Conservation (phyloP, 305 asterid genomes). For the Fraxinus platypoda region DNA sequence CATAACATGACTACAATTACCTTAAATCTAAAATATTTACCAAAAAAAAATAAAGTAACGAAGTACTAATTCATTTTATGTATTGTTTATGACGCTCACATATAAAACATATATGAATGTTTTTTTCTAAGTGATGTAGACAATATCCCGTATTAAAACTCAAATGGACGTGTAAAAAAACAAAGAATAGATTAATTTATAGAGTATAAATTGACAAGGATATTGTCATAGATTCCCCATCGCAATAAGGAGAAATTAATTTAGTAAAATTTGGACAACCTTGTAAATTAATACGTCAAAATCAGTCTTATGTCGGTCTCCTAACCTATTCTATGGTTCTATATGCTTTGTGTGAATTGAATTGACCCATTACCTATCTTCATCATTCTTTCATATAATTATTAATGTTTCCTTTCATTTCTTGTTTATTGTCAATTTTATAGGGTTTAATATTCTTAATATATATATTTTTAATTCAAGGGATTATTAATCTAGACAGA, state of each 20-base stretch:
- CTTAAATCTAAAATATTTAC: too few relatives aligned
- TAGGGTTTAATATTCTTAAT: not conserved
- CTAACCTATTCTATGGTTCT: constrained; percentile 5
- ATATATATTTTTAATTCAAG: not conserved
- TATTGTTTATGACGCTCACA: not conserved
- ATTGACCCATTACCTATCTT: not conserved
- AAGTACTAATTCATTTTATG: not conserved
- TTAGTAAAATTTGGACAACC: not conserved
- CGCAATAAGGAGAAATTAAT: not conserved
- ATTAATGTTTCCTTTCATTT: not conserved
- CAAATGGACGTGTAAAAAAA: not conserved
- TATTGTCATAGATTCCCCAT: not conserved
- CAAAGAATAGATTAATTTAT: not conserved
- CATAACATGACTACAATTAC: not conserved
- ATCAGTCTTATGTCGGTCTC: not conserved
- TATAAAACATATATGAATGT: too few relatives aligned
- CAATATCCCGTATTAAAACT: not conserved
- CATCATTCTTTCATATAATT: not conserved
- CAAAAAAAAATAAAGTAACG: too few relatives aligned
- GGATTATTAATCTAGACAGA: not conserved
- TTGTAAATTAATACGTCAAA: not conserved
- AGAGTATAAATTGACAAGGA: not conserved
- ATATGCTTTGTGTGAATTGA: not conserved
- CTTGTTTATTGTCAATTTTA: not conserved
- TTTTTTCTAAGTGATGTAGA: too few relatives aligned